Evolutionary conservation across 108 stramenopile genomes (phyloP), one percentile per base, ranked within the genome.

Genomic region (Fragilaria radians): DNA sequence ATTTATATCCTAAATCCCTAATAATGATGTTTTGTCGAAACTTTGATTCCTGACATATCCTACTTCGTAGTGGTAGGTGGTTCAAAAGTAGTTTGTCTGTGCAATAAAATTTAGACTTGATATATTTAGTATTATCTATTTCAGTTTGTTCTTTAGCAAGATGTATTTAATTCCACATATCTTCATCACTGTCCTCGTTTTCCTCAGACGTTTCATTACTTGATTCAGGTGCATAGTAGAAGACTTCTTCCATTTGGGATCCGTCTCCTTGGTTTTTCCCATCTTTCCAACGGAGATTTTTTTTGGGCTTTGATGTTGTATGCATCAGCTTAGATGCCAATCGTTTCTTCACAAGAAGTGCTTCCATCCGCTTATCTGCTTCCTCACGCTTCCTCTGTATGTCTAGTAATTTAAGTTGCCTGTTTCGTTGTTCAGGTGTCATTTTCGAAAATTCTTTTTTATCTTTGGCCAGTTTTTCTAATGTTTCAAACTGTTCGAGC

Each of bases 251-350:
- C 25, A 78, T 51, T 25, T 54, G 18, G 19, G 59, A 30, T 9
- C 60, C 54, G 1, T 36, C 54, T 5, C 29, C 28, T 22, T 49
- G 34, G 22, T 55, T 55, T 21, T 55, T 57, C n/a, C 71, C 80
- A 53, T 82, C 80, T 32, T 78, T 78, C 76, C 80, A 82, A n/a
- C 42, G 31, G 0, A 82, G 73, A 42, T 50, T 32, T 27, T 36
- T 46, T 49, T 57, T 27, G 49, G 30, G 56, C 27, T 49, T 56
- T n/a, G n/a, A n/a, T n/a, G n/a, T n/a, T n/a, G n/a, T n/a, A 46
- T 48, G 52, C 22, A 71, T 26, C 14, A 11, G 36, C 11, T 7
- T 11, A 42, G 11, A 11, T 42, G 36, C 14, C 36, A 42, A 11
- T 42, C 14, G 36, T 42, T 42, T 57, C 21, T 54, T 46, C 46